Conservation (phyloP, 768 basidiomycete genomes). For the Termitomyces heimii region DNA sequence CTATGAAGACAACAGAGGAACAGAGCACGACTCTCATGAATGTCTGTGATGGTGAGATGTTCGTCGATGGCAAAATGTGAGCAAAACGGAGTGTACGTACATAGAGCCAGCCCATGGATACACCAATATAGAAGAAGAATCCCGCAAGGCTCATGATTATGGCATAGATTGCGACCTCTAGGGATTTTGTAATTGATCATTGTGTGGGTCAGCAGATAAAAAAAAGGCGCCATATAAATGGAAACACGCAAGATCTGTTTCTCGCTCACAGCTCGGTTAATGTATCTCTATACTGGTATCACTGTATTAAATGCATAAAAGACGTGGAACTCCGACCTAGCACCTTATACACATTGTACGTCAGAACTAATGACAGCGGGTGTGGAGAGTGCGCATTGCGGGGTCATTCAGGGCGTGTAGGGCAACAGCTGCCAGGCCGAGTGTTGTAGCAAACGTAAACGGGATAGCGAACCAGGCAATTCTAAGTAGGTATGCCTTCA, state of each 20-base stretch:
- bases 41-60: conserved; percentile 38
- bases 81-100: conserved; percentile 33
- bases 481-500: conserved; percentile 87
- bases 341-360: conserved; percentile 84
- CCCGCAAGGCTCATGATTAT: conserved; percentile 80
- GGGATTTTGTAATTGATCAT: background rate
- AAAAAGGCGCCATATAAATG: conserved; percentile 53
- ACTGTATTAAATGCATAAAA: background rate
- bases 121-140: conserved; percentile 83
- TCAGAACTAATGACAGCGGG: conserved; percentile 66
- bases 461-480: conserved; percentile 93
- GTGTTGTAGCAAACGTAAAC: conserved; percentile 79
- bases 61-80: background rate
- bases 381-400: conserved; percentile 41
- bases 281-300: conserved; percentile 44
- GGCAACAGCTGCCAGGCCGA: conserved; percentile 86
- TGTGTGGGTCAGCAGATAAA: background rate
- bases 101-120: conserved; percentile 93
- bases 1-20: conserved; percentile 83
- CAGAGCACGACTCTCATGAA: conserved; percentile 89
- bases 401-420: conserved; percentile 45
- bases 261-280: conserved; percentile 80
- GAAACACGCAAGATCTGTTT: conserved; percentile 63
- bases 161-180: conserved; percentile 61
- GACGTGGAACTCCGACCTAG: too few relatives aligned